A percentile compares a stretch with the other conserved stretches of the same genome.
phyloP scores from a whole-genome alignment of 2,329 filamentous ascomycete genomes.

The Colletotrichum sp. region DNA sequence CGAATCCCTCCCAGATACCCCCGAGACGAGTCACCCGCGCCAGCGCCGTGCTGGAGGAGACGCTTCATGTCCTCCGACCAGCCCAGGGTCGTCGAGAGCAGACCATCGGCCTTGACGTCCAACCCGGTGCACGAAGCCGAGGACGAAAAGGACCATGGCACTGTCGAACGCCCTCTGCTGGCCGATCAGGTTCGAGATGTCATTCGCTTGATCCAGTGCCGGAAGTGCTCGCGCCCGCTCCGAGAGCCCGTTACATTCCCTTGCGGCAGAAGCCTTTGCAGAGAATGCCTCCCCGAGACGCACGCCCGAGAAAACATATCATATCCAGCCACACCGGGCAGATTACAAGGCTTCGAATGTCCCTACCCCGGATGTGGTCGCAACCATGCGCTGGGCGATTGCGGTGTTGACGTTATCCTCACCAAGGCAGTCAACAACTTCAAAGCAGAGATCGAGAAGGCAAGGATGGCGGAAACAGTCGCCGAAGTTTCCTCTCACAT shows the following conservation, averaged over 20 bases:
- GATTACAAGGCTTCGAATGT: constrained; percentile 76
- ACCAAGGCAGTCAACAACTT: constrained; percentile 72
- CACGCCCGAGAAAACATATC: constrained; percentile 73
- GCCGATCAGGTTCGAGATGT: constrained; percentile 64
- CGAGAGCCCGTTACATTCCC: constrained; percentile 75
- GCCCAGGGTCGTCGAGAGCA: constrained; percentile 23
- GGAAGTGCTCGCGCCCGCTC: constrained; percentile 72
- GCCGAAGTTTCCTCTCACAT: constrained; percentile 44
- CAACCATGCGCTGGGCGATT: constrained; percentile 80
- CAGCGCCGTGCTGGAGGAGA: constrained; percentile 17
- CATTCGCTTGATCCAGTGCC: constrained; percentile 79
- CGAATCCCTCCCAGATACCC: not conserved
- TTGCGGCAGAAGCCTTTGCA: constrained; percentile 82
- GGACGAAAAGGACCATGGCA: constrained; percentile 19
- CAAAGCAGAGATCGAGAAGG: constrained; percentile 53
- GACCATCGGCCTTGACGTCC: constrained; percentile 22
- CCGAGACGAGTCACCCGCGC: not conserved
- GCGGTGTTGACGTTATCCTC: constrained; percentile 76
- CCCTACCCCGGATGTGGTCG: constrained; percentile 69
- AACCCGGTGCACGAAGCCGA: constrained; percentile 20
- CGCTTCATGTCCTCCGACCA: constrained; percentile 27
- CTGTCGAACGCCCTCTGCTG: constrained; percentile 15
- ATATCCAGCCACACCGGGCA: constrained; percentile 73
- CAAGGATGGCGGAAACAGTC: constrained; percentile 35
- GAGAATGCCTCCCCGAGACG: constrained; percentile 71